Evolutionary conservation across 1,284 basidiomycete genomes (phyloP).

Genomic region (Trametes sp.): DNA sequence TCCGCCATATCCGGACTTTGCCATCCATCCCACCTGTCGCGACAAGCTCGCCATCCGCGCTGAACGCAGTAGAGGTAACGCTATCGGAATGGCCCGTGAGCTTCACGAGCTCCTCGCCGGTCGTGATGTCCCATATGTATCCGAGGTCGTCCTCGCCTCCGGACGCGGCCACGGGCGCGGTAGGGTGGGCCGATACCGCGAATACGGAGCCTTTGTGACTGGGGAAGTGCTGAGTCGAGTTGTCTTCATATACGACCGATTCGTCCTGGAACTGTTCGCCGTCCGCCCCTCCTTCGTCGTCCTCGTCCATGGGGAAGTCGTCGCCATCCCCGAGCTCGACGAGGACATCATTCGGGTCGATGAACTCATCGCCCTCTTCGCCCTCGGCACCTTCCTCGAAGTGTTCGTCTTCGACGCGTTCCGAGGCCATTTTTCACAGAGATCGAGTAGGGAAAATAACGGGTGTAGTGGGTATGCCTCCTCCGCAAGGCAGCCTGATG

Average conservation of each 20-base stretch:
- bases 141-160: constrained; percentile 97
- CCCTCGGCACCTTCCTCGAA: constrained; percentile 44
- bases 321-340: constrained; percentile 73
- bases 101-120: constrained; percentile 82
- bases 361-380: constrained; percentile 58
- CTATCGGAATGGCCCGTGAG: constrained; percentile 94
- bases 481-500: not conserved
- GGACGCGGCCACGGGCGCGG: constrained; percentile 84
- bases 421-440: constrained; percentile 32
- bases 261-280: constrained; percentile 43
- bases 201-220: constrained; percentile 84
- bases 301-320: constrained; percentile 80
- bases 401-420: constrained; percentile 46
- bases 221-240: constrained; percentile 72
- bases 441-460: not conserved
- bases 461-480: not conserved
- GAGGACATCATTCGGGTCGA: constrained; percentile 67
- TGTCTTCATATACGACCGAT: constrained; percentile 60
- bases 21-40: constrained; percentile 99
- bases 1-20: constrained; percentile 89
- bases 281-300: constrained; percentile 60
- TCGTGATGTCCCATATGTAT: constrained; percentile 92
- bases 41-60: constrained; percentile 88
- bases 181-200: constrained; percentile 85
- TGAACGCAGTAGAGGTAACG: constrained; percentile 85